Evolutionary conservation across 1,284 basidiomycete species (phyloP), one percentile per base, ranked within the genome.

Genomic region (Rhodotorula sp.): DNA sequence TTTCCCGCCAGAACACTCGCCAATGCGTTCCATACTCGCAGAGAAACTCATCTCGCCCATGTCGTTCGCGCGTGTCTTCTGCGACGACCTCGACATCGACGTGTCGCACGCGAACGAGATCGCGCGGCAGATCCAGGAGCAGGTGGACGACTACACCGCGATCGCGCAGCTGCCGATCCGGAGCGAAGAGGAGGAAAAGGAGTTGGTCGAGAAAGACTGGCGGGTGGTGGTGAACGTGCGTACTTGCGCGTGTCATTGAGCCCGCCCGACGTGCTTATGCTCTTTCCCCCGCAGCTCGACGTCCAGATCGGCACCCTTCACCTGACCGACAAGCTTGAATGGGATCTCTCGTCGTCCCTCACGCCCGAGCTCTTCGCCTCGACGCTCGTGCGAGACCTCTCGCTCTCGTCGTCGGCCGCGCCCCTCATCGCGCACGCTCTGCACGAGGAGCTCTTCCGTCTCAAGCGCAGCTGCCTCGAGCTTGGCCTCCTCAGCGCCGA

Each of bases 281-380:
- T 56, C 23, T 42, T 27, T 59, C 63, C 2, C 71, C 57, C 52
- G 25, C 82, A 97, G 92, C 92, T 99, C 81, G 95, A 99, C 82
- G 92, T 99, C n/a, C 96, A 98, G 82, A 91, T 99, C 80, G 90
- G 90, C 59, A 91, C 90, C 25, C 86, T 93, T 80, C 92, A 96
- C 81, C 86, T 99, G 1, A 86, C 91, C 68, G 96, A 99, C 83
- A 91, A 95, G 75, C 92, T 99, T 78, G 97, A 99, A 82, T 99
- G 97, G 97, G 96, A 99, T 82, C 86, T 99, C 12, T 88, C 93
- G 46, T 97, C 95, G 0, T 87, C 90, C 0, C 87, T 98, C 23
- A 95, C 94, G 0, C 96, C 96, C 0, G 90, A 96, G 79, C 85
- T 84, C 2, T 99, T 98, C 79, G 88, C 96, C 0, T 82, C 84